These are phyloP conservation scores for Wallacemonas sp. DNA, from an alignment of 208 protist genomes.

Conservation along the genomic window DNA sequence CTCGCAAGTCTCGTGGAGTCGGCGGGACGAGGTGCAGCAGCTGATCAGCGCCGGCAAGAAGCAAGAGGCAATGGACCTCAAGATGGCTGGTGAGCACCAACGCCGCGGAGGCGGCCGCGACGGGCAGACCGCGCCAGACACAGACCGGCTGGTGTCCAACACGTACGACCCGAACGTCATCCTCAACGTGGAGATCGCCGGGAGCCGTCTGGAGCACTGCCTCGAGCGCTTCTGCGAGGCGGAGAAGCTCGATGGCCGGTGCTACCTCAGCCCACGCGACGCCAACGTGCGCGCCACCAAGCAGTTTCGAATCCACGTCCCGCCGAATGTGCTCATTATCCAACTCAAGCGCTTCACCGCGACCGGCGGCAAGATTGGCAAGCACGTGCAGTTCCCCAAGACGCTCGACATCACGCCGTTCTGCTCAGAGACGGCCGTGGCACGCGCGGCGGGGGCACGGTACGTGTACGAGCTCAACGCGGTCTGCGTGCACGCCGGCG, in stretches of 20 bases:
- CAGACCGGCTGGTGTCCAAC: slow-evolving; percentile 61
- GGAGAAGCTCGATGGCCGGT: slow-evolving; percentile 73
- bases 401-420: slow-evolving; percentile 63
- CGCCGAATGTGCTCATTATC: slow-evolving; percentile 83
- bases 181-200: slow-evolving; percentile 73
- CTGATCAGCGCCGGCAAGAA: slow-evolving; percentile 60
- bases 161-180: slow-evolving; percentile 89
- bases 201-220: slow-evolving; percentile 76
- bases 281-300: slow-evolving; percentile 82
- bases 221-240: slow-evolving; percentile 70
- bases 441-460: slow-evolving; percentile 1
- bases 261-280: slow-evolving; percentile 75
- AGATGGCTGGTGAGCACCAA: slow-evolving; percentile 40
- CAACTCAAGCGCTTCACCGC: slow-evolving; percentile 89
- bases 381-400: slow-evolving; percentile 67
- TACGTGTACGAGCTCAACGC: slow-evolving; percentile 86
- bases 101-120: slow-evolving; percentile 17
- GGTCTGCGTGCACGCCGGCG: slow-evolving; percentile 88
- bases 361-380: slow-evolving; percentile 66
- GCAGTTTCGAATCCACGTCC: slow-evolving; percentile 76
- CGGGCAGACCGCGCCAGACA: not conserved
- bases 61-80: slow-evolving; percentile 77
- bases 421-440: slow-evolving; percentile 34
- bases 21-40: slow-evolving; percentile 79
- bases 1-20: slow-evolving; percentile 82